phyloP scores from a whole-genome alignment of 768 basidiomycete genomes.

The Lactarius vividus region DNA sequence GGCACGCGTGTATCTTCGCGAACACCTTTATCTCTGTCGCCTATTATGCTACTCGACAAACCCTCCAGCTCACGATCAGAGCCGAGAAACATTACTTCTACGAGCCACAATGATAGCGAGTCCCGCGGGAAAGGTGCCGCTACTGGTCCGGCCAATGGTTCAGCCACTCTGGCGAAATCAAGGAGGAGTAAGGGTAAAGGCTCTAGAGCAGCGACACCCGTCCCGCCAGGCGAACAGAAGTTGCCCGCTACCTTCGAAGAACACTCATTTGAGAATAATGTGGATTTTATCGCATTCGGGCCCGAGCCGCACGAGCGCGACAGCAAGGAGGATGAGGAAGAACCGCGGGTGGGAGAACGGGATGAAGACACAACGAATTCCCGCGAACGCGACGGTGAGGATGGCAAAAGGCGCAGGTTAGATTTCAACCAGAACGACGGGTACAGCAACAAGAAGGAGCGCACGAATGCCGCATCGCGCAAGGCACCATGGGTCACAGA shows the following conservation, averaged over 20 bases:
- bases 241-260: background rate
- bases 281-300: slow-evolving; percentile 23
- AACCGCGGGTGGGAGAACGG: slow-evolving; percentile 23
- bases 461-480: slow-evolving; percentile 49
- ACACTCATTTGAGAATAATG: slow-evolving; percentile 18
- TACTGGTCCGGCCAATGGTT: slow-evolving; percentile 9
- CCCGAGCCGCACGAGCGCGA: slow-evolving; percentile 28
- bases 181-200: slow-evolving; percentile 10
- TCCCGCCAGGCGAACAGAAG: background rate
- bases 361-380: slow-evolving; percentile 17
- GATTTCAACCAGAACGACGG: slow-evolving; percentile 50
- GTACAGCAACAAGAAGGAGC: slow-evolving; percentile 52
- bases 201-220: slow-evolving; percentile 14
- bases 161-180: background rate
- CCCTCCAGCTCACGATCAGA: slow-evolving; percentile 1
- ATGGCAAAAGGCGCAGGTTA: slow-evolving; percentile 47
- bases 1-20: background rate
- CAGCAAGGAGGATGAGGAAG: slow-evolving; percentile 3
- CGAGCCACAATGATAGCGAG: background rate
- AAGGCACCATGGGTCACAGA: slow-evolving; percentile 62
- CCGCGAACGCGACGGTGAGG: slow-evolving; percentile 30
- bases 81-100: background rate
- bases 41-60: slow-evolving; percentile 1
- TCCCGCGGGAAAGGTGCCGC: background rate
- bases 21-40: background rate